These are phyloP conservation scores for Lasiodiplodia theobromae DNA, from an alignment of 2,329 filamentous ascomycete species.

Conservation along the genomic window DNA sequence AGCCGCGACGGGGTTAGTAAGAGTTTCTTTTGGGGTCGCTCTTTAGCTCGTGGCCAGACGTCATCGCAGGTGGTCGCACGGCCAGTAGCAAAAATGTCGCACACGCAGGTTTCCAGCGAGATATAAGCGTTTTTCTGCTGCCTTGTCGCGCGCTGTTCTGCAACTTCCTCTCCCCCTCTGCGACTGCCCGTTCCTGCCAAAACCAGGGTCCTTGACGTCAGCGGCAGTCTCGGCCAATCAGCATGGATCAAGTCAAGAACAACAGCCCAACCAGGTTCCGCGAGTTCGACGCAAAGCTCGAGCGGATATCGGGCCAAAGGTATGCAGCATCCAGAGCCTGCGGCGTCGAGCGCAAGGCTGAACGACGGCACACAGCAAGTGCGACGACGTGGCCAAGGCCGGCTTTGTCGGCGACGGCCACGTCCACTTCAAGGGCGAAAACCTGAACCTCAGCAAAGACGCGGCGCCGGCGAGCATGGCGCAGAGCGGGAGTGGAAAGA, in stretches of 20 bases:
- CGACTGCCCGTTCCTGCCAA: background rate
- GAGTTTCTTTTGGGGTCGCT: background rate
- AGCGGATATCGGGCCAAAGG: background rate
- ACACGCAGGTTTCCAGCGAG: background rate
- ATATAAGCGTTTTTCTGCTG: slow-evolving; percentile 12
- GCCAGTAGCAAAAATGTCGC: background rate
- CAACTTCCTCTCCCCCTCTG: background rate
- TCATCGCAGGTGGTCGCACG: slow-evolving; percentile 4
- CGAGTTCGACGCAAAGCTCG: slow-evolving; percentile 11
- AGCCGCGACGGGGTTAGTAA: background rate
- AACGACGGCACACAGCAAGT: background rate
- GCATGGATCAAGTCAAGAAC: slow-evolving; percentile 8
- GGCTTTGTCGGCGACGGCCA: slow-evolving; percentile 18
- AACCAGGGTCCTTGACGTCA: slow-evolving; percentile 9
- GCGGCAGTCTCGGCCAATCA: background rate
- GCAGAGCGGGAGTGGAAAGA: background rate
- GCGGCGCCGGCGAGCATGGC: background rate
- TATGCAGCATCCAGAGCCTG: background rate
- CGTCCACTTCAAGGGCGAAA: slow-evolving; percentile 24
- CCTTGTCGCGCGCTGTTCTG: background rate
- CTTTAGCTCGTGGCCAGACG: slow-evolving; percentile 9
- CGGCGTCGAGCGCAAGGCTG: background rate
- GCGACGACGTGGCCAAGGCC: slow-evolving; percentile 5
- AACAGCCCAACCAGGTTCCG: slow-evolving; percentile 2
- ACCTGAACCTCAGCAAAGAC: background rate